Percentiles rank a stretch among this genome's conserved stretches.
These are phyloP conservation scores for Chlorella sp. DNA, from an alignment of 139 green algal genomes.

Conservation along the genomic window DNA sequence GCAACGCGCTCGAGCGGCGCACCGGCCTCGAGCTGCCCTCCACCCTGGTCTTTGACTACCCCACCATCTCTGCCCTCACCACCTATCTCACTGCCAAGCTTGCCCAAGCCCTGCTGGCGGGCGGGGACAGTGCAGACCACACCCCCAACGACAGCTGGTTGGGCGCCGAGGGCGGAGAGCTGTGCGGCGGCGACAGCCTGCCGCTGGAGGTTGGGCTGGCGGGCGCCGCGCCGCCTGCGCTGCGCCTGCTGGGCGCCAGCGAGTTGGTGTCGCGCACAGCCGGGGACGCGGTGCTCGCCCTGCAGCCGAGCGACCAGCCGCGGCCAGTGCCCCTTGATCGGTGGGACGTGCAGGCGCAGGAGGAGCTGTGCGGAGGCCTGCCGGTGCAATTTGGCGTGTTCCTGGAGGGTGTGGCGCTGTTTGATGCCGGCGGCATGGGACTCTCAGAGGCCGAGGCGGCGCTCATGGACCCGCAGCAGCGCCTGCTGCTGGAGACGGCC, in stretches of 20 bases:
- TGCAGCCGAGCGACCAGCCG: constrained; percentile 20
- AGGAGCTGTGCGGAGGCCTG: constrained; percentile 9
- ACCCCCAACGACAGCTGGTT: too few relatives aligned
- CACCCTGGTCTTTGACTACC: constrained; percentile 67
- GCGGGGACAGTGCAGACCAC: too few relatives aligned
- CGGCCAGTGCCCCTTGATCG: constrained; percentile 46
- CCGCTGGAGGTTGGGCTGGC: constrained; percentile 1
- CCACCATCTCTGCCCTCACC: constrained; percentile 46
- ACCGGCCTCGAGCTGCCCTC: constrained; percentile 30
- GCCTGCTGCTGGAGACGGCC: constrained; percentile 66
- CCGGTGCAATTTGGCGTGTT: constrained; percentile 65
- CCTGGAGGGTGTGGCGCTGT: constrained; percentile 48
- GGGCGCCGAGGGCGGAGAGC: too few relatives aligned
- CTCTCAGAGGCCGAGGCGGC: constrained; percentile 52
- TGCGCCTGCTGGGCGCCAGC: constrained; percentile 24
- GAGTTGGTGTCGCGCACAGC: constrained; percentile 4
- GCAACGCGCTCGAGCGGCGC: constrained; percentile 43
- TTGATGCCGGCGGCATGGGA: constrained; percentile 53
- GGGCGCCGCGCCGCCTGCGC: not conserved
- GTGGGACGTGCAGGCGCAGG: constrained; percentile 50
- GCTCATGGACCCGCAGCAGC: constrained; percentile 84
- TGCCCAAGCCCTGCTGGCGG: not conserved
- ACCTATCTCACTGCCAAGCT: constrained; percentile 28
- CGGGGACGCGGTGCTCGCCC: constrained; percentile 2
- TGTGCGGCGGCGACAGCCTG: constrained; percentile 3